These are phyloP conservation scores for Orbilia oligospora DNA, from an alignment of 2,329 filamentous ascomycete species.

Conservation along the genomic window DNA sequence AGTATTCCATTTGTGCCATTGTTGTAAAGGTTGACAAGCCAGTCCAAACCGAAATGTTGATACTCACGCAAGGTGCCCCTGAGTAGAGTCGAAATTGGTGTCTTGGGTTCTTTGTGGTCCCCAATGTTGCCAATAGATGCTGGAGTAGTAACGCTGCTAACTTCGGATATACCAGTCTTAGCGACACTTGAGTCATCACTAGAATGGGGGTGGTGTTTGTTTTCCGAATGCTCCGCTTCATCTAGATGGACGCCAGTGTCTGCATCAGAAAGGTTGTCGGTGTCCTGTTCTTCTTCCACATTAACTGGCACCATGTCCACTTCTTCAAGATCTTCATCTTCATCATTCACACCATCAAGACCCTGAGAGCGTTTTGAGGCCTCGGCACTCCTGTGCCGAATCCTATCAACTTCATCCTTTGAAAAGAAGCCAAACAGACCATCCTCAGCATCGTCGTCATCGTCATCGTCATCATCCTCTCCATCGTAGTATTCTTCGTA, in stretches of 20 bases:
- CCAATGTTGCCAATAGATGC: constrained; percentile 40
- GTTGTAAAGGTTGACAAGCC: constrained; percentile 92
- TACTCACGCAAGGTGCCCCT: constrained; percentile 94
- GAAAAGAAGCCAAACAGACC: constrained; percentile 73
- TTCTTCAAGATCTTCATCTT: constrained; percentile 62
- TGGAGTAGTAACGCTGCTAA: constrained; percentile 62
- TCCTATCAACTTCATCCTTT: constrained; percentile 73
- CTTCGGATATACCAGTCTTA: constrained; percentile 64
- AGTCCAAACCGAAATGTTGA: constrained; percentile 96
- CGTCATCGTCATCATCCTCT: constrained; percentile 69
- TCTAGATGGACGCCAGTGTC: constrained; percentile 35
- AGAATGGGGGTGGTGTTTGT: constrained; percentile 16
- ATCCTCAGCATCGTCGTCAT: constrained; percentile 67
- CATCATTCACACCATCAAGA: constrained; percentile 61
- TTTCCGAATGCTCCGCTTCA: constrained; percentile 50
- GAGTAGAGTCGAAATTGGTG: constrained; percentile 83
- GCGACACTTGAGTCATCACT: constrained; percentile 60
- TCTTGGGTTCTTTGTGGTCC: constrained; percentile 69
- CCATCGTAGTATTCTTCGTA: constrained; percentile 65
- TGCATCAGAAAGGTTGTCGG: constrained; percentile 29
- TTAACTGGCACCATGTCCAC: constrained; percentile 59
- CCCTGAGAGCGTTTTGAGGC: constrained; percentile 64
- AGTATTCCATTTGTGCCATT: constrained; percentile 96
- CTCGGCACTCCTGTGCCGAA: constrained; percentile 67
- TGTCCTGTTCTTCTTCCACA: constrained; percentile 64